Conservation (phyloP, 139 green algal species). For the Mychonastes homosphaera region DNA sequence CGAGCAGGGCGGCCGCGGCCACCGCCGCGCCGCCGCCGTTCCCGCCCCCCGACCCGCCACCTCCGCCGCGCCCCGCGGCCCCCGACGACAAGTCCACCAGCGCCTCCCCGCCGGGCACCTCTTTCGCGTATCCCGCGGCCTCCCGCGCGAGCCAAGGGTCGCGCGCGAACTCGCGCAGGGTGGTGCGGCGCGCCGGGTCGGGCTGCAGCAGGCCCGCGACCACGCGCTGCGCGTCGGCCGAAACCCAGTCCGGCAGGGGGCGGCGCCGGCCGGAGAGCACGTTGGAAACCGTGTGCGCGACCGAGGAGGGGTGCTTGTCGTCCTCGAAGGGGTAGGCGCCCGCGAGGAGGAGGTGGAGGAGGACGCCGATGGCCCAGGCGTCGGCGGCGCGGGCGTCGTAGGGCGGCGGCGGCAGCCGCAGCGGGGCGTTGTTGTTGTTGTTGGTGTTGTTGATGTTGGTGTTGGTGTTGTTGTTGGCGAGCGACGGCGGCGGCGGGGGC, state of each 20-base stretch:
- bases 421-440: conserved; percentile 7
- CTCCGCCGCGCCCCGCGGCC: too few relatives aligned
- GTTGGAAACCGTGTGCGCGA: conserved; percentile 47
- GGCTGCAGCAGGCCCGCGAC: conserved; percentile 24
- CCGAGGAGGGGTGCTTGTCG: conserved; percentile 43
- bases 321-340: conserved; percentile 73
- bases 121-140: neutral
- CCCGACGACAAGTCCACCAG: too few relatives aligned
- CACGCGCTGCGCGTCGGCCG: conserved; percentile 14
- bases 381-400: conserved; percentile 61
- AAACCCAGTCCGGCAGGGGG: conserved; percentile 28
- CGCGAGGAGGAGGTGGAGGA: conserved; percentile 68
- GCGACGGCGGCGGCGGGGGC: neutral
- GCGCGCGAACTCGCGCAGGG: conserved; percentile 16
- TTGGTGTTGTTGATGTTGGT: conserved; percentile 14
- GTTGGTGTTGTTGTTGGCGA: neutral
- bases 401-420: neutral
- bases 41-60: too few relatives aligned
- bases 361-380: conserved; percentile 69
- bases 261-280: conserved; percentile 37
- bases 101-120: neutral
- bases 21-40: too few relatives aligned
- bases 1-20: too few relatives aligned
- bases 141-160: conserved; percentile 7
- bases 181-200: conserved; percentile 17